These are phyloP conservation scores for Eucalyptus melliodora DNA, from an alignment of 345 rosid species.

Conservation along the genomic window DNA sequence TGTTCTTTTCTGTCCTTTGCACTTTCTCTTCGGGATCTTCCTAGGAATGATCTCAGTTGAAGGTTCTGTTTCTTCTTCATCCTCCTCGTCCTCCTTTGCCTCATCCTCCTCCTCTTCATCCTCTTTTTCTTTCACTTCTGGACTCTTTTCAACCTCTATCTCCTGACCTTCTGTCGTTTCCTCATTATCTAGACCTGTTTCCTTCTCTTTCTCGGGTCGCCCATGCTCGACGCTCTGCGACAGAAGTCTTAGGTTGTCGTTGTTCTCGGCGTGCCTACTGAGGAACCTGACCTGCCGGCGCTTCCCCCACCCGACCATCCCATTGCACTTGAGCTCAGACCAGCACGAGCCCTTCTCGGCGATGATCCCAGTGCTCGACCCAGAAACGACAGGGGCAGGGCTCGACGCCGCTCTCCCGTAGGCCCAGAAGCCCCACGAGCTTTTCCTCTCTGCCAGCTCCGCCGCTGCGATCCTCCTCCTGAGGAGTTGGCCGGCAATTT, in stretches of 20 bases:
- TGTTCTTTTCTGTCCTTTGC: constrained; percentile 4
- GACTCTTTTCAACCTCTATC: background rate
- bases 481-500: constrained; percentile 49
- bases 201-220: background rate
- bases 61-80: background rate
- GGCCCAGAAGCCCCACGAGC: constrained; percentile 58
- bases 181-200: background rate
- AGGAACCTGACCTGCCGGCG: constrained; percentile 48
- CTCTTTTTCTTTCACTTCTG: background rate
- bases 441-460: constrained; percentile 30
- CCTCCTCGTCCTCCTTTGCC: background rate
- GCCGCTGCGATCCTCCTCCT: constrained; percentile 42
- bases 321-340: constrained; percentile 33
- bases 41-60: background rate
- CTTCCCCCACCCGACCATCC: constrained; percentile 66
- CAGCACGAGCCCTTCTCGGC: constrained; percentile 29
- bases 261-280: constrained; percentile 1
- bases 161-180: background rate
- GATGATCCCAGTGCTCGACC: background rate
- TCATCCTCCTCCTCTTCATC: constrained; percentile 1
- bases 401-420: background rate
- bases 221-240: background rate
- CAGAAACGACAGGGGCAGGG: background rate
- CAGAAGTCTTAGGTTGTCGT: background rate
- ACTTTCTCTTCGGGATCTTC: constrained; percentile 23